Evolutionary conservation across 345 rosid species (phyloP).

Genomic region (Streptanthus diversifolius): DNA sequence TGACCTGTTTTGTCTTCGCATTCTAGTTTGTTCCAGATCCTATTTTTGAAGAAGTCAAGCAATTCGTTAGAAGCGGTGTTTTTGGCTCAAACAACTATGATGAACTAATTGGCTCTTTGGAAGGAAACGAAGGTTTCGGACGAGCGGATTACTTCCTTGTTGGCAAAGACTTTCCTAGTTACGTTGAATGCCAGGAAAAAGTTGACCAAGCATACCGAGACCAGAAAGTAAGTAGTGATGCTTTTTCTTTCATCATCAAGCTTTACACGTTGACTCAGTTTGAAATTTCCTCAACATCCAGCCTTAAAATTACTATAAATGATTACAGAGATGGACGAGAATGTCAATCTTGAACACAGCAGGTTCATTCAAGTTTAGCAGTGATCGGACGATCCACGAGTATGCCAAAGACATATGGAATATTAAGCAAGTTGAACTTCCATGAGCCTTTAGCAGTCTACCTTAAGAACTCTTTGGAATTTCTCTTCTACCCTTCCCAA

Average conservation of each 20-base stretch:
- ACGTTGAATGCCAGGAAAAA: constrained; percentile 70
- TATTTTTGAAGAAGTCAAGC: constrained; percentile 69
- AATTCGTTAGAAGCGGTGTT: constrained; percentile 57
- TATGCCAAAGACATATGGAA: constrained; percentile 76
- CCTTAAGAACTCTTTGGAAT: not conserved
- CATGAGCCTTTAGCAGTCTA: constrained; percentile 24
- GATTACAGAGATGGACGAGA: constrained; percentile 64
- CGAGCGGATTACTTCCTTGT: constrained; percentile 80
- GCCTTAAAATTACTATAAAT: not conserved
- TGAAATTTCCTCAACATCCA: not conserved
- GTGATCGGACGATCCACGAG: constrained; percentile 80
- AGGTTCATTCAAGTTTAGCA: constrained; percentile 78
- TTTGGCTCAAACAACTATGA: constrained; percentile 59
- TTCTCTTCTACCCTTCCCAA: not conserved
- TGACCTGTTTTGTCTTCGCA: not conserved
- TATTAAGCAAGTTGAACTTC: constrained; percentile 51
- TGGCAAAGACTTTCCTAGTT: constrained; percentile 84
- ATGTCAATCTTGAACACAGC: constrained; percentile 88
- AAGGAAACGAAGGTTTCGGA: constrained; percentile 84
- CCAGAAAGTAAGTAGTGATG: constrained; percentile 45
- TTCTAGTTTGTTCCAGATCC: constrained; percentile 68
- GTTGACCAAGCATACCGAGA: constrained; percentile 70
- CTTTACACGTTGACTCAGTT: not conserved
- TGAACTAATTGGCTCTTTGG: constrained; percentile 68
- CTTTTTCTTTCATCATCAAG: not conserved